Conservation (phyloP, 2,329 filamentous ascomycete genomes). For the Penicillium sp. region DNA sequence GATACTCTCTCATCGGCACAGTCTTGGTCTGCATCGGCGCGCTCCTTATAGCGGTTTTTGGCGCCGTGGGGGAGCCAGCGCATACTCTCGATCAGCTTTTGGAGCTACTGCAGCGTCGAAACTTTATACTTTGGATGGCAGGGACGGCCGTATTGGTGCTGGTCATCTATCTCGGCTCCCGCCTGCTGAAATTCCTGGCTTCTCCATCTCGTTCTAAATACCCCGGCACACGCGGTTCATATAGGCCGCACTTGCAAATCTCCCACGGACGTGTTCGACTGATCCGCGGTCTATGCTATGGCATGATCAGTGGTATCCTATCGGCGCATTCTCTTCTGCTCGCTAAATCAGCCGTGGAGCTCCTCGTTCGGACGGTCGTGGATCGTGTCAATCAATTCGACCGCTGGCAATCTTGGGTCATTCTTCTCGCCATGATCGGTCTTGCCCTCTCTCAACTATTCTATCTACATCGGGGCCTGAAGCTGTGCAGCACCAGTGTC, state of each 20-base stretch:
- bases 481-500: constrained; percentile 88
- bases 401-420: constrained; percentile 88
- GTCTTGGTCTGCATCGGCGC: constrained; percentile 78
- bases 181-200: too few species aligned
- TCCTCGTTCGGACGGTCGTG: constrained; percentile 76
- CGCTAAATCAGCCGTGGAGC: constrained; percentile 91
- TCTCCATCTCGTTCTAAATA: too few species aligned
- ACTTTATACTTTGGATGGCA: constrained; percentile 84
- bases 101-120: constrained; percentile 58
- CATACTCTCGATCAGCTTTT: constrained; percentile 79
- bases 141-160: constrained; percentile 61
- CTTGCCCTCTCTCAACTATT: constrained; percentile 86
- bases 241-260: too few species aligned
- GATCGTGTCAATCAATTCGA: constrained; percentile 88
- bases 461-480: constrained; percentile 85
- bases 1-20: constrained; percentile 80
- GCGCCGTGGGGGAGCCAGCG: constrained; percentile 83
- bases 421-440: constrained; percentile 68
- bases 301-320: constrained; percentile 79
- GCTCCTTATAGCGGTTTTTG: constrained; percentile 82
- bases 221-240: constrained; percentile 23
- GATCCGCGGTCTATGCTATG: constrained; percentile 74
- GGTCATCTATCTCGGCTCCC: too few species aligned
- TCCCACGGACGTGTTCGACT: constrained; percentile 64
- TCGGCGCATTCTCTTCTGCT: constrained; percentile 88